Evolutionary conservation across 441 rosid genomes (phyloP), one percentile per base, ranked within the genome.

Genomic region (Lepidium campestre): DNA sequence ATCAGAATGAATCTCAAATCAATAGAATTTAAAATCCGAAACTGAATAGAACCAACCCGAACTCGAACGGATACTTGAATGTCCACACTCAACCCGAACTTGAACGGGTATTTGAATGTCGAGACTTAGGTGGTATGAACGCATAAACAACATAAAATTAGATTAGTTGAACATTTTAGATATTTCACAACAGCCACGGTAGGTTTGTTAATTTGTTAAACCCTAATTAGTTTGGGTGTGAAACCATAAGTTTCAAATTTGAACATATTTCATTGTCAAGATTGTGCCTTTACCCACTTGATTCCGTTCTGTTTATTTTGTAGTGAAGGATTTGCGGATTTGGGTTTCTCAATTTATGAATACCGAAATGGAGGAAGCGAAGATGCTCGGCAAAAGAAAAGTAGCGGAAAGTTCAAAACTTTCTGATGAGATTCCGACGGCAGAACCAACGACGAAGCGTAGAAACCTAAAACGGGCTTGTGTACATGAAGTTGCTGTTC

Each of bases 401-500:
- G 49, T 61, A 47, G 58, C 29, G 1, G 85, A 81, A 63, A 79
- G 68, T 40, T 62, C 81, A 49, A 46, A 72, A 18, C 42, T 62
- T 10, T 36, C 70, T 13, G 82, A 76, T 25, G 85, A 85, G 62
- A 76, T 65, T 45, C 76, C 78, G 10, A 75, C 55, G 55, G 73
- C 68, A 56, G 89, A 85, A 36, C 74, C 87, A n/a, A 72, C 79
- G 37, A 34, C 72, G 35, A 90, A 85, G 74, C 77, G 86, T 29
- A 77, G 83, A 67, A 82, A 62, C 76, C 75, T 75, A 47, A 62
- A 73, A n/a, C 87, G 88, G 36, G 86, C 89, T 5, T 94, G 99
- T 50, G 93, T 94, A 61, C 99, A 94, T 44, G 99, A 94, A 82
- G 97, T 94, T 29, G 95, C 92, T 12, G 93, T 87, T 35, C 96